Evolutionary conservation across 768 basidiomycete species (phyloP), one percentile per base, ranked within the genome.

Genomic region (Tulasnella sp.): DNA sequence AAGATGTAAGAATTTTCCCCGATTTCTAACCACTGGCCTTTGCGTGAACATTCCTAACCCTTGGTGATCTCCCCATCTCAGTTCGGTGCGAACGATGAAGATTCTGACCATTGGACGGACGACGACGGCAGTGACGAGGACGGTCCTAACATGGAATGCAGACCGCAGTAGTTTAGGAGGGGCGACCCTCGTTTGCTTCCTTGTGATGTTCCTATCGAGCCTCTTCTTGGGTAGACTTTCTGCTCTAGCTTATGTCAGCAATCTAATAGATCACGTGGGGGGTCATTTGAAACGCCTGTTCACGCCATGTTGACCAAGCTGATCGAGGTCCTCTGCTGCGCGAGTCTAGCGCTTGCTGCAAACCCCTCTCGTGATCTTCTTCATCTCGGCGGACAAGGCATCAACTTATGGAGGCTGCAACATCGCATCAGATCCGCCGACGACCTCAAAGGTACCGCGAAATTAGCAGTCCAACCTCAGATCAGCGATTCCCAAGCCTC

Each of bases 1-100:
- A 90, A 85, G 93, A 94, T 88, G 93, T 95, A 91, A 92, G 94
- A 93, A 89, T 88, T 58, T 42, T 46, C 37, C 31, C 78, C 89
- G 90, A 88, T 91, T 89, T 90, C 92, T 92, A 88, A 90, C 90
- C 88, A 46, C 34, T 78, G 77, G 40, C 90, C 92, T 89, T 89
- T 89, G 85, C 88, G 89, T 85, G 89, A 89, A 85, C 94, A 93
- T 91, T 94, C 48, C 76, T 40, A 28, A 60, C 86, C 89, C 90
- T 85, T 92, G 87, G 83, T 92, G 91, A 40, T 75, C 41, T 48
- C 60, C 22, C 58, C 58, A 48, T 41, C 77, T 80, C 58, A 80
- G 79, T 80, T 80, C 79, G 79, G 90, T 81, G 91, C 90, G 81
- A 91, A 92, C 88, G 92, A 91, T 81, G 93, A 94, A 69, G 91